Conservation (phyloP, 768 basidiomycete species). For the Russula dissimulans region DNA sequence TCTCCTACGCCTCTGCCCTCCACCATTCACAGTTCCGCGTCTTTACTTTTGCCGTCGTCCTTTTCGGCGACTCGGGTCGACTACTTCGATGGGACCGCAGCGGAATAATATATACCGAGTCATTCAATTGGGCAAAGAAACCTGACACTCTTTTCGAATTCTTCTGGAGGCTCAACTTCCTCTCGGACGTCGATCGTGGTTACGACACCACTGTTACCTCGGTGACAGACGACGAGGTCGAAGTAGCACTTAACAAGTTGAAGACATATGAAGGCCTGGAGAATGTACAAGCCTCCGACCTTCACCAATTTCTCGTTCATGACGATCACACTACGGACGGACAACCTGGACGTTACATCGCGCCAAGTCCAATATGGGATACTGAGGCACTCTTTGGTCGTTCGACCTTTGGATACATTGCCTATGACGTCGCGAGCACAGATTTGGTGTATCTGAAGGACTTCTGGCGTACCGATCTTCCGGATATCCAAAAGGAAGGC, state of each 20-base stretch:
- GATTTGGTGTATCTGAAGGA: neutral
- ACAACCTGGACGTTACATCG: neutral
- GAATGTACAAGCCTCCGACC: neutral
- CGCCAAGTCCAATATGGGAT: neutral
- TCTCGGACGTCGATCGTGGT: neutral
- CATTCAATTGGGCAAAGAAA: neutral
- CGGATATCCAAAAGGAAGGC: neutral
- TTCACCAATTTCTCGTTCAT: neutral
- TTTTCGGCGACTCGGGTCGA: neutral
- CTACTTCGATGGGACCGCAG: slow-evolving; percentile 8
- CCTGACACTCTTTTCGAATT: neutral
- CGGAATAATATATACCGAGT: neutral
- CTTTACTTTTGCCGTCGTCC: neutral
- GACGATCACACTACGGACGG: neutral
- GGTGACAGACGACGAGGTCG: neutral
- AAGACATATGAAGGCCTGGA: neutral
- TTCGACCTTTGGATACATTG: neutral
- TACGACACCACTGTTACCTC: neutral
- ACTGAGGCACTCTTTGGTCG: neutral
- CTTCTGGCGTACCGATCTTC: neutral
- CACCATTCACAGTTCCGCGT: neutral
- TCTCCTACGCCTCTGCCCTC: neutral
- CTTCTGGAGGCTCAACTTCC: slow-evolving; percentile 7
- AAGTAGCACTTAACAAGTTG: neutral
- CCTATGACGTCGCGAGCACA: neutral